Percentiles rank a stretch among this genome's conserved stretches.
phyloP scores from a whole-genome alignment of 352 stramenopile genomes.

The Globisporangium carolinianum region DNA sequence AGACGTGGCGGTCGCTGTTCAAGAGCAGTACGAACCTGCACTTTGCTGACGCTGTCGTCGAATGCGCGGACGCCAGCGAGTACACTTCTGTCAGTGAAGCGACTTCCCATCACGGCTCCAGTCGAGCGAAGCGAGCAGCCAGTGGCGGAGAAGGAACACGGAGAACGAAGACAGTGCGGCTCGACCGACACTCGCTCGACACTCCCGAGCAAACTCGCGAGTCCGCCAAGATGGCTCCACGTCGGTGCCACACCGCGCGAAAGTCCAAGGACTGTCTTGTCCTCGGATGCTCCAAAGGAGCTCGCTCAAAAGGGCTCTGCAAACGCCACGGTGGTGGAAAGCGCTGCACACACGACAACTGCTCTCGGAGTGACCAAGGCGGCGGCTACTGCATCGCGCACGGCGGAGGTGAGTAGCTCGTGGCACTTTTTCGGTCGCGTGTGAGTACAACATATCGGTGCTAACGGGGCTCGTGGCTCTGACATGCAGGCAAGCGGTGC shows the following conservation, averaged over 20 bases:
- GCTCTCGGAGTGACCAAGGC: slow-evolving; percentile 75
- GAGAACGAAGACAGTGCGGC: slow-evolving; percentile 1
- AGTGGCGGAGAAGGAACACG: background rate
- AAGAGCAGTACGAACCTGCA: background rate
- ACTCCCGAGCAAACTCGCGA: slow-evolving; percentile 11
- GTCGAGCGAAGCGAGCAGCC: background rate
- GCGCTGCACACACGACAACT: slow-evolving; percentile 48
- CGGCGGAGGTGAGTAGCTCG: slow-evolving; percentile 38
- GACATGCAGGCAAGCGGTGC: slow-evolving; percentile 52
- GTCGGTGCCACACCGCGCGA: slow-evolving; percentile 28
- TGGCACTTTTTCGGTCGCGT: too few relatives aligned
- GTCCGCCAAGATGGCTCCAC: slow-evolving; percentile 1
- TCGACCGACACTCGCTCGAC: slow-evolving; percentile 34
- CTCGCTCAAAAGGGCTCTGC: slow-evolving; percentile 72
- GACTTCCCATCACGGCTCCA: background rate
- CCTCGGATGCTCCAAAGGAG: slow-evolving; percentile 61
- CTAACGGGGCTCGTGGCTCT: too few relatives aligned
- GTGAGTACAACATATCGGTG: too few relatives aligned
- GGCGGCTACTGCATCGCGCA: slow-evolving; percentile 79
- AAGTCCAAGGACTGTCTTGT: slow-evolving; percentile 72
- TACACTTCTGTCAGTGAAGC: background rate
- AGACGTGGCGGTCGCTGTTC: background rate
- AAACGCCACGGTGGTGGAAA: slow-evolving; percentile 84
- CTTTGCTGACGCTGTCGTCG: background rate
- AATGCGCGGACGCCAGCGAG: background rate